phyloP scores from a whole-genome alignment of 1,284 basidiomycete genomes.

The Sporisorium scitamineum region DNA sequence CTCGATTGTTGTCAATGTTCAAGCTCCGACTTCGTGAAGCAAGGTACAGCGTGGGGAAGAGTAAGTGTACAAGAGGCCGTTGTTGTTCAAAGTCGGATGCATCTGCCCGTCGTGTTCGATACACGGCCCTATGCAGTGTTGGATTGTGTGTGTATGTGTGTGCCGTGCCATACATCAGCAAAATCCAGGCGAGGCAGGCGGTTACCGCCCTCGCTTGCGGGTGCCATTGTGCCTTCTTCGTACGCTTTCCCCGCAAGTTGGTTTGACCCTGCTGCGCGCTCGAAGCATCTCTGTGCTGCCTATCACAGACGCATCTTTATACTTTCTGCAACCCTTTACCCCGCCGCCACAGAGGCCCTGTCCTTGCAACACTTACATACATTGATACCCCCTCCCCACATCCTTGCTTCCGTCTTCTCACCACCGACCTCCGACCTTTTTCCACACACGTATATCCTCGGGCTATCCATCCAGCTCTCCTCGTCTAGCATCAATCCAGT shows the following conservation, averaged over 20 bases:
- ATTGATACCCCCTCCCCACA: no score
- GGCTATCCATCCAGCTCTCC: neutral
- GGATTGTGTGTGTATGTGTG: neutral
- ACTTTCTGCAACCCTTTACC: no score
- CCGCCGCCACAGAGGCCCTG: no score
- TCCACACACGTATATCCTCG: neutral
- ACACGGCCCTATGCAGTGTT: neutral
- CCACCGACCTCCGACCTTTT: neutral
- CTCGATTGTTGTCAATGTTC: no score
- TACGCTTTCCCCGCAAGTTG: slow-evolving; percentile 10
- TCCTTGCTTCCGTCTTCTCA: neutral
- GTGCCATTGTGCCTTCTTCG: neutral
- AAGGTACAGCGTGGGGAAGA: neutral
- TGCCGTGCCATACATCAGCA: neutral
- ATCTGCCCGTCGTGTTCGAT: neutral
- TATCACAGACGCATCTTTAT: neutral
- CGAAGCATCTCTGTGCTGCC: neutral
- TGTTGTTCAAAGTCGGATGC: no score
- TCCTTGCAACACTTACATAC: no score
- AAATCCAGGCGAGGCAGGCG: neutral
- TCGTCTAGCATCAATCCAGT: no score
- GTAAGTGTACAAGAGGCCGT: no score
- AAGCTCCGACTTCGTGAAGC: neutral
- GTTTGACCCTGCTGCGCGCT: no score
- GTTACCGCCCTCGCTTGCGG: slow-evolving; percentile 7